Conservation (phyloP, 257 asterid species). For the Solanum sejunctum region DNA sequence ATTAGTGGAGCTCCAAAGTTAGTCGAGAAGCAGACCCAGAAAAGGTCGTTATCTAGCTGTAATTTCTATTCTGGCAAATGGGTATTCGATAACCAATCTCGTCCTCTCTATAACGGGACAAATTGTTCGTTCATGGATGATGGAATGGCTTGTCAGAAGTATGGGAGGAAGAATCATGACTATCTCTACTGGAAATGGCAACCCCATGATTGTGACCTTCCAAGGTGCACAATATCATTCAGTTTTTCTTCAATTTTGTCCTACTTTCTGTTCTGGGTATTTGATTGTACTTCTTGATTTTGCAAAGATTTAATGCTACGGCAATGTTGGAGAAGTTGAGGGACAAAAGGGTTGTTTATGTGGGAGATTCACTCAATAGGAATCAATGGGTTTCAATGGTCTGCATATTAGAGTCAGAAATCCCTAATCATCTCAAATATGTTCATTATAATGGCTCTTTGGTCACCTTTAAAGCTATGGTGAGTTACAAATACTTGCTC, state of each 20-base stretch:
- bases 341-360: constrained; percentile 41
- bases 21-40: neutral
- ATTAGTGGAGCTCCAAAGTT: neutral
- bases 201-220: constrained; percentile 41
- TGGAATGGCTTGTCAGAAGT: constrained; percentile 19
- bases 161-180: constrained; percentile 27
- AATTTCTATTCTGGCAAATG: constrained; percentile 9
- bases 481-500: constrained; percentile 5
- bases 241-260: neutral
- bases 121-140: constrained; percentile 20
- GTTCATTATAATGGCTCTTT: constrained; percentile 20
- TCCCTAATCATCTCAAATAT: constrained; percentile 10
- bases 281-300: neutral
- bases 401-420: constrained; percentile 37
- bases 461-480: constrained; percentile 24
- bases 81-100: constrained; percentile 18
- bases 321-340: constrained; percentile 40
- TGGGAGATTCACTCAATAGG: constrained; percentile 56
- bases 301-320: constrained; percentile 41
- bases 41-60: neutral
- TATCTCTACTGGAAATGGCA: constrained; percentile 46
- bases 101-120: constrained; percentile 23
- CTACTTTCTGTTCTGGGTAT: neutral
- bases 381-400: constrained; percentile 62
- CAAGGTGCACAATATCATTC: constrained; percentile 13